Evolutionary conservation across 192 early-diverging fungal genomes (phyloP), one percentile per base, ranked within the genome.

Genomic region (Umbelopsis ramanniana): DNA sequence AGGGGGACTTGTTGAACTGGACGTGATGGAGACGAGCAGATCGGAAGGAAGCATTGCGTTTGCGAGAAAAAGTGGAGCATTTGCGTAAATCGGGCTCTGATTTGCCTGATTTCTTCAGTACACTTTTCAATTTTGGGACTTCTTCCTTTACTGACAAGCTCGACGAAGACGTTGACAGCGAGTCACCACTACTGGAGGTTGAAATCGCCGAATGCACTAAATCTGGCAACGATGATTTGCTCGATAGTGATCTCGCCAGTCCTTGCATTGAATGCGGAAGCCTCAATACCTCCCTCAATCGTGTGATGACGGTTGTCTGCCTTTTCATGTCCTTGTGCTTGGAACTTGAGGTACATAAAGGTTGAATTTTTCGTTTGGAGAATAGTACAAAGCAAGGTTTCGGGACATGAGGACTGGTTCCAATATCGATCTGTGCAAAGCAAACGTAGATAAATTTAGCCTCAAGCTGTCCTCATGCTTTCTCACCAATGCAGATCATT

Each of bases 1-100:
- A 79, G 24, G 87, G 73, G 57, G 80, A 72, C 67, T 70, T 80
- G 22, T 73, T 73, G 68, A 85, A 86, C 43, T 82, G 81, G 17
- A 86, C 74, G 55, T 76, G 69, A 37, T 67, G 76, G 6, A 46
- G 17, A 23, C 29, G 48, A 53, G 68, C 23, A 48, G 23, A 50
- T 47, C 12, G 43, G 26, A 26, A 21, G 29, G 19, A 37, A 26
- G 26, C 23, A 26, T 21, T 69, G 4, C 29, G 24, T 19, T 63
- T 29, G 14, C 26, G 29, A 8, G 29, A 10, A 6, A 35, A n/a
- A 37, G 11, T 35, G 15, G 29, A 63, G 7, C 57, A 29, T 43
- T 12, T 43, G 3, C 57, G 24, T 35, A 63, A 37, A 26, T 63
- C 57, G 19, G 57, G 57, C 26, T 63, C 57, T n/a, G 57, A 63